Evolutionary conservation across 768 basidiomycete species (phyloP), one percentile per base, ranked within the genome.

Genomic region (Boletus vermiculosoides): DNA sequence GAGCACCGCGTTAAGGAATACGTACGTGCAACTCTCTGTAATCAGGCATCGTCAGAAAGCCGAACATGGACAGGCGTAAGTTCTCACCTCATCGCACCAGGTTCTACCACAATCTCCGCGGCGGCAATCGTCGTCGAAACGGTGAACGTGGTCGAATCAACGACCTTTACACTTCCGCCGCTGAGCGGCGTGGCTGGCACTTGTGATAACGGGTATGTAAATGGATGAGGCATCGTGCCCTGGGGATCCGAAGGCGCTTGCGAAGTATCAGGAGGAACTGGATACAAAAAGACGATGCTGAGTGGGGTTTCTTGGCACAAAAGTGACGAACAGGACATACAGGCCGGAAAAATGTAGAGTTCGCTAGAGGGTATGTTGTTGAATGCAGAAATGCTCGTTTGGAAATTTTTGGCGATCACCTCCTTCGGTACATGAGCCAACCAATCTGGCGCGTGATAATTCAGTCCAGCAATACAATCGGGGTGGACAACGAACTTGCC

Each of bases 331-430:
- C 4, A 2, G 18, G 13, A 65, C 73, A 10, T 50, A 74, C 74
- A 50, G 34, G 76, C 58, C 33, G 62, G 76, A 58, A 80, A 77
- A 39, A 85, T 85, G 64, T 84, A 85, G 16, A 85, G 73, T 61
- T 82, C 78, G 2, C 73, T 56, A 16, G 74, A 68, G 0, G 84
- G 82, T 39, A 85, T 81, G 46, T 80, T 73, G 55, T 84, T 74
- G 56, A 83, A 84, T 4, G 77, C 72, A 47, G 79, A 71, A 18
- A 74, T 72, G 50, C 64, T 56, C 18, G 76, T 66, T 33, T 79
- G 76, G 61, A 86, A 86, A 62, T 85, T 87, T 69, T 85, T 85
- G 16, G 84, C 82, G 5, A 86, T 67, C 11, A 83, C 80, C 34
- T 76, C 74, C 60, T 76, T 72, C 4, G 82, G 82, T 3, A 81